Conservation (phyloP, 1,284 basidiomycete species). For the Volvariella volvacea region DNA sequence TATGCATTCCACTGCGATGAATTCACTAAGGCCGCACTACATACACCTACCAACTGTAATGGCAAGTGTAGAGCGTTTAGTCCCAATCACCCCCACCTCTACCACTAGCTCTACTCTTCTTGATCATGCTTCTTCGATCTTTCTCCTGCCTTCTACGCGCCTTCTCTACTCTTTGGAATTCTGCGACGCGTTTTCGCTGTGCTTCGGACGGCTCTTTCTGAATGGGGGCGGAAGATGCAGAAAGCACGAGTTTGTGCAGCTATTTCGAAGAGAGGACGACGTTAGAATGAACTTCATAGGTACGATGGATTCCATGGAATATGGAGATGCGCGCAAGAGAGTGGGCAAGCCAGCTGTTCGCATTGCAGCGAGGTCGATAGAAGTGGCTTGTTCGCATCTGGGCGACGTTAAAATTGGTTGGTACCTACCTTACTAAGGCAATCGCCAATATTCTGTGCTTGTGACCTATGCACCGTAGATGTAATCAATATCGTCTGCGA, state of each 20-base stretch:
- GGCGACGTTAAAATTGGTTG: background rate
- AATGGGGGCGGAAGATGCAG: conserved; percentile 39
- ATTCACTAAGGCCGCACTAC: too few species aligned
- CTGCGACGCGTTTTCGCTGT: conserved; percentile 49
- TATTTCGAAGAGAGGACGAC: conserved; percentile 17
- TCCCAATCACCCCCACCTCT: conserved; percentile 6
- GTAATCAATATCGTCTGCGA: conserved; percentile 60
- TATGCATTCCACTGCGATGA: too few species aligned
- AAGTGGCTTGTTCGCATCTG: too few species aligned
- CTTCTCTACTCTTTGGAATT: conserved; percentile 37
- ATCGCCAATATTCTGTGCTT: conserved; percentile 67
- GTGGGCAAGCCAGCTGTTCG: background rate
- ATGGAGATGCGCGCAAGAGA: conserved; percentile 10
- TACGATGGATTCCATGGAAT: too few species aligned
- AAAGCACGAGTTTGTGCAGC: conserved; percentile 49
- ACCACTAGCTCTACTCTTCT: conserved; percentile 15
- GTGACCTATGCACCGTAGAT: conserved; percentile 64
- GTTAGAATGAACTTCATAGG: too few species aligned
- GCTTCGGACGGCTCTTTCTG: conserved; percentile 48
- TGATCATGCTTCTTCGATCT: conserved; percentile 37
- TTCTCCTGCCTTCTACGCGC: conserved; percentile 44
- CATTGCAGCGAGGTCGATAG: too few species aligned
- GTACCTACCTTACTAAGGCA: conserved; percentile 56
- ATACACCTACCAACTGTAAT: too few species aligned
- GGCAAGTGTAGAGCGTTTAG: too few species aligned